phyloP scores from a whole-genome alignment of 768 basidiomycete species.

The Tricholoma saponaceum region DNA sequence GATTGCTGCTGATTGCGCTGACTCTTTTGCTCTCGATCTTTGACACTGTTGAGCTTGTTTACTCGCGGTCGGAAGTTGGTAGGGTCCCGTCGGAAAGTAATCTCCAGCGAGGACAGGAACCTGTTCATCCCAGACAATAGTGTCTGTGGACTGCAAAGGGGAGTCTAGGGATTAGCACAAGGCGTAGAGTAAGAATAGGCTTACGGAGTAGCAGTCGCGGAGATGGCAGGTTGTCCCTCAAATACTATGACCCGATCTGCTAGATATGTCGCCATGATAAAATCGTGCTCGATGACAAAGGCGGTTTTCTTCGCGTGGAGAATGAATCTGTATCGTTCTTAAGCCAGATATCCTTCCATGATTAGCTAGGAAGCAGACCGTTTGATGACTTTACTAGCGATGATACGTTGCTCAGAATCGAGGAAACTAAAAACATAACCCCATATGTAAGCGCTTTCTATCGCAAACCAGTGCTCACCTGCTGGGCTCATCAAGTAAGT shows the following conservation, averaged over 20 bases:
- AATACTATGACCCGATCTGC: slow-evolving; percentile 97
- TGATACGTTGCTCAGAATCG: slow-evolving; percentile 99
- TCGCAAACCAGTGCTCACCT: slow-evolving; percentile 37
- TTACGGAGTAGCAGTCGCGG: slow-evolving; percentile 89
- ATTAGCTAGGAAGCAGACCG: slow-evolving; percentile 42
- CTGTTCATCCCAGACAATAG: slow-evolving; percentile 97
- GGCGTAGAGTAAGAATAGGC: slow-evolving; percentile 21
- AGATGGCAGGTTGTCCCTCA: slow-evolving; percentile 78
- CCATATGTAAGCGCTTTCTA: neutral
- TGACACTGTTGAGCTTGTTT: slow-evolving; percentile 80
- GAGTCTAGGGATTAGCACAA: neutral
- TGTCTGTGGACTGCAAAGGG: slow-evolving; percentile 72
- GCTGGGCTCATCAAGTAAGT: slow-evolving; percentile 94
- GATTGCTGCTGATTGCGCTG: slow-evolving; percentile 15
- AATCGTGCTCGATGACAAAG: slow-evolving; percentile 99
- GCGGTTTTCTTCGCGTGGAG: slow-evolving; percentile 97
- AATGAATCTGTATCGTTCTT: slow-evolving; percentile 59
- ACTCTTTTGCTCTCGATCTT: slow-evolving; percentile 89
- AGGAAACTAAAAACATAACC: slow-evolving; percentile 58
- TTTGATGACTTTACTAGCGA: slow-evolving; percentile 97
- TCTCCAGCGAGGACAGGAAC: slow-evolving; percentile 92
- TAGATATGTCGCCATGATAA: slow-evolving; percentile 99
- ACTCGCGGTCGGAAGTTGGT: slow-evolving; percentile 90
- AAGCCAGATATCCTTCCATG: neutral
- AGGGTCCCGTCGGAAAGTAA: slow-evolving; percentile 97